These are phyloP conservation scores for Erodium chrysanthum DNA, from an alignment of 441 rosid genomes.

Conservation along the genomic window DNA sequence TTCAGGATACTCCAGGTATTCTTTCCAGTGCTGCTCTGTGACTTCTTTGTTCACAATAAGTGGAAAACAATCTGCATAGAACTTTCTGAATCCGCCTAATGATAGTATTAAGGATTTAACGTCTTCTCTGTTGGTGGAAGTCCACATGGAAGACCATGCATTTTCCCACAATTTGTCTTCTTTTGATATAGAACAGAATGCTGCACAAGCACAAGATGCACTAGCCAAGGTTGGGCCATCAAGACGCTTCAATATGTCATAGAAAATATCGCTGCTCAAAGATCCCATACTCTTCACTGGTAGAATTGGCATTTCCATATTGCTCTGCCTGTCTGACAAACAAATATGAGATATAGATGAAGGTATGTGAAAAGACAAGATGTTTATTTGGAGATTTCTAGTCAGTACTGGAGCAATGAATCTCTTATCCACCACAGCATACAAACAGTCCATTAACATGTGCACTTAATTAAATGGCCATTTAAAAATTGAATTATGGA, in stretches of 20 bases:
- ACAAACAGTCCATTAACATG: neutral
- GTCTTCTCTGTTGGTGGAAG: conserved; percentile 53
- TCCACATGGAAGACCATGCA: conserved; percentile 67
- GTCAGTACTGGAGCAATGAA: neutral
- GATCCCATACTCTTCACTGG: conserved; percentile 35
- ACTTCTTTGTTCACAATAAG: conserved; percentile 63
- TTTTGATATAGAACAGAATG: conserved; percentile 53
- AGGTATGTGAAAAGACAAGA: neutral
- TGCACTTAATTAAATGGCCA: neutral
- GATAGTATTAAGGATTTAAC: conserved; percentile 45
- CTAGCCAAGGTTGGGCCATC: conserved; percentile 66
- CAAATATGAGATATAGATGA: neutral
- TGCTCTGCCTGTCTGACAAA: conserved; percentile 17
- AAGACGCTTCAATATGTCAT: conserved; percentile 61
- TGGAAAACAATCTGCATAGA: conserved; percentile 63
- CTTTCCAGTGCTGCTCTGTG: conserved; percentile 39
- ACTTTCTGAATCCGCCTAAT: conserved; percentile 62
- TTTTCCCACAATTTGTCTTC: conserved; percentile 67
- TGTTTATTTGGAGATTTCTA: neutral
- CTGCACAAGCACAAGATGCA: conserved; percentile 60
- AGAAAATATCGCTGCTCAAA: conserved; percentile 48
- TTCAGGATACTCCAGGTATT: conserved; percentile 42
- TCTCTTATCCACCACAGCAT: neutral
- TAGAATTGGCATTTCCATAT: conserved; percentile 25
- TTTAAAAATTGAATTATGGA: neutral